phyloP scores from a whole-genome alignment of 176 grass and related monocot species.

The Oryza longistaminata region DNA sequence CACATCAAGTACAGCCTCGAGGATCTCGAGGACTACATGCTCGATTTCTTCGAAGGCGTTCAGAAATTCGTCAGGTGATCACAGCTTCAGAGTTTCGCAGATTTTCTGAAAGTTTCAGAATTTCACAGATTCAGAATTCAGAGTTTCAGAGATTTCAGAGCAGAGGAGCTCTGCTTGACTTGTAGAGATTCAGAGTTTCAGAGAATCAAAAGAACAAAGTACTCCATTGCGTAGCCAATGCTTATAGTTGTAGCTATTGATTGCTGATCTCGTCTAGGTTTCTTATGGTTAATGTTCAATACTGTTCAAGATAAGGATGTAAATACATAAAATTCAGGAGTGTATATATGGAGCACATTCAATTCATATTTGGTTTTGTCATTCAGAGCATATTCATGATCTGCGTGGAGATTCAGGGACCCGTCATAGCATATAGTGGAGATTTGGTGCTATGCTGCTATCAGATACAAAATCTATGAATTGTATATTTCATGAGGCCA shows the following conservation, averaged over 20 bases:
- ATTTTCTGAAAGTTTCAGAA: neutral
- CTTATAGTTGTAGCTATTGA: neutral
- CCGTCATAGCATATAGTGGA: neutral
- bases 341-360: neutral
- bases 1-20: slow-evolving; percentile 83
- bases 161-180: neutral
- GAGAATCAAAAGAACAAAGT: neutral
- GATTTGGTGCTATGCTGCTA: too few species aligned
- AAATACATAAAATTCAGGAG: neutral
- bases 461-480: neutral
- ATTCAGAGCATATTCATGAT: neutral
- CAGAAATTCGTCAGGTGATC: slow-evolving; percentile 44
- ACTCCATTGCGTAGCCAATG: neutral
- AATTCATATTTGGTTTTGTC: neutral
- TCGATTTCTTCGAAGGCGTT: slow-evolving; percentile 86
- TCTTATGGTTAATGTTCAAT: neutral
- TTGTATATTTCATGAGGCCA: neutral
- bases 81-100: neutral
- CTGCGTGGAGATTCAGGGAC: neutral
- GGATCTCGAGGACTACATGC: slow-evolving; percentile 74
- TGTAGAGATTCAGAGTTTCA: too few species aligned
- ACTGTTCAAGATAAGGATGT: neutral
- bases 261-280: neutral
- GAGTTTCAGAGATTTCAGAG: neutral
- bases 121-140: too few species aligned